phyloP scores from a whole-genome alignment of 257 asterid species.

The Solanum raphanifolium region DNA sequence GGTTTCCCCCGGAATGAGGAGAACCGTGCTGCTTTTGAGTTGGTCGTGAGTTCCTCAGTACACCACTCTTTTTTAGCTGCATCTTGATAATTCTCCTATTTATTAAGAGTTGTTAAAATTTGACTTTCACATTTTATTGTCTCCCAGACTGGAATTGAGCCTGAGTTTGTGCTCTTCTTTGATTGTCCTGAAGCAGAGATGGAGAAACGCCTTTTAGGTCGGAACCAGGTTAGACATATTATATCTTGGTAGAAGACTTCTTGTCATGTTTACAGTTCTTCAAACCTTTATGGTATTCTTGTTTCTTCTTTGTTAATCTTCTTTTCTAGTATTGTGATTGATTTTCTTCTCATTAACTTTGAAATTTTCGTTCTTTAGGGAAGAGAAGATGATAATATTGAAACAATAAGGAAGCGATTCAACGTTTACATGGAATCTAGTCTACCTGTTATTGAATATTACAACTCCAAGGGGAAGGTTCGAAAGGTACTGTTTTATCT shows the following conservation, averaged over 20 bases:
- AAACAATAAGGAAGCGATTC: constrained; percentile 44
- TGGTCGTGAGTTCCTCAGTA: constrained; percentile 38
- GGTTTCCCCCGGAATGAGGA: constrained; percentile 97
- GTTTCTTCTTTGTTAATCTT: not conserved
- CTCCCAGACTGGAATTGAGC: constrained; percentile 70
- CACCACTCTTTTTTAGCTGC: not conserved
- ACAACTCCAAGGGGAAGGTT: constrained; percentile 67
- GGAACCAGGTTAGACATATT: constrained; percentile 22
- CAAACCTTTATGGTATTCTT: not conserved
- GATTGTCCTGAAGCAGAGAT: constrained; percentile 40
- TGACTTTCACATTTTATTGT: not conserved
- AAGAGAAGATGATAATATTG: constrained; percentile 45
- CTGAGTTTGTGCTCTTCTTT: constrained; percentile 47
- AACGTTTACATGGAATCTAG: constrained; percentile 38
- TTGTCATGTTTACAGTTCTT: not conserved
- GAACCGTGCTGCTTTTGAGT: constrained; percentile 83
- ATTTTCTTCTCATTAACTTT: not conserved
- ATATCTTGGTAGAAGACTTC: not conserved
- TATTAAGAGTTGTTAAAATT: not conserved
- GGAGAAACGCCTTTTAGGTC: constrained; percentile 34
- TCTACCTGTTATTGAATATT: constrained; percentile 40
- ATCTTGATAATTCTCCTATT: not conserved
- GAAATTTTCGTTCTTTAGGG: constrained; percentile 17
- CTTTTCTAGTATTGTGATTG: not conserved
- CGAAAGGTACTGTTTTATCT: constrained; percentile 41